Evolutionary conservation across 768 basidiomycete genomes (phyloP).

Genomic region (Plicaturopsis crispa): DNA sequence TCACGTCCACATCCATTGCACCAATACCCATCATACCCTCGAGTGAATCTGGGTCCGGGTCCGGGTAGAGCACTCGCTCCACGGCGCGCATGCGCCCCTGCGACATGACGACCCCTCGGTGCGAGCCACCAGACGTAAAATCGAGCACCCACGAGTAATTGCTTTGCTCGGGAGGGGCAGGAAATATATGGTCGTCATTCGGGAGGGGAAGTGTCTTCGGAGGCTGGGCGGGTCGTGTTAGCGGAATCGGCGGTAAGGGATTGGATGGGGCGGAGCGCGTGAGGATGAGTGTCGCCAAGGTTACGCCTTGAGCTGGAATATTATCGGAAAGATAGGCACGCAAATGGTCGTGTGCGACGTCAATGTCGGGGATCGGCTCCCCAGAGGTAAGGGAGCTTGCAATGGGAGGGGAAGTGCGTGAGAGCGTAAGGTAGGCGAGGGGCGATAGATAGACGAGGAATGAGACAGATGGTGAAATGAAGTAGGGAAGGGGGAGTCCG

Average conservation of each 20-base stretch:
- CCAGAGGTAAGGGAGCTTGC: slow-evolving; percentile 11
- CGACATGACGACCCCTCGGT: slow-evolving; percentile 59
- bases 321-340: slow-evolving; percentile 32
- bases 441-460: slow-evolving; percentile 71
- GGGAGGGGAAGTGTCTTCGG: no score
- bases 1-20: slow-evolving; percentile 36
- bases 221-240: no score
- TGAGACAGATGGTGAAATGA: slow-evolving; percentile 58
- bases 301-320: slow-evolving; percentile 36
- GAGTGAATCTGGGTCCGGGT: no score
- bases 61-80: slow-evolving; percentile 51
- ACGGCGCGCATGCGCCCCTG: slow-evolving; percentile 71
- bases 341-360: slow-evolving; percentile 46
- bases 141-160: slow-evolving; percentile 62
- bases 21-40: slow-evolving; percentile 51
- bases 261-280: slow-evolving; percentile 25
- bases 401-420: slow-evolving; percentile 25
- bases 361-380: slow-evolving; percentile 30
- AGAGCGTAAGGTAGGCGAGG: slow-evolving; percentile 54
- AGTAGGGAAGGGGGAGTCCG: slow-evolving; percentile 65
- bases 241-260: slow-evolving; percentile 31
- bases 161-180: slow-evolving; percentile 14
- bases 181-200: slow-evolving; percentile 13
- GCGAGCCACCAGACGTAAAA: slow-evolving; percentile 51
- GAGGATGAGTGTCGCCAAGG: slow-evolving; percentile 47